These are phyloP conservation scores for Gossypium stocksii DNA, from an alignment of 345 rosid species.

Conservation along the genomic window DNA sequence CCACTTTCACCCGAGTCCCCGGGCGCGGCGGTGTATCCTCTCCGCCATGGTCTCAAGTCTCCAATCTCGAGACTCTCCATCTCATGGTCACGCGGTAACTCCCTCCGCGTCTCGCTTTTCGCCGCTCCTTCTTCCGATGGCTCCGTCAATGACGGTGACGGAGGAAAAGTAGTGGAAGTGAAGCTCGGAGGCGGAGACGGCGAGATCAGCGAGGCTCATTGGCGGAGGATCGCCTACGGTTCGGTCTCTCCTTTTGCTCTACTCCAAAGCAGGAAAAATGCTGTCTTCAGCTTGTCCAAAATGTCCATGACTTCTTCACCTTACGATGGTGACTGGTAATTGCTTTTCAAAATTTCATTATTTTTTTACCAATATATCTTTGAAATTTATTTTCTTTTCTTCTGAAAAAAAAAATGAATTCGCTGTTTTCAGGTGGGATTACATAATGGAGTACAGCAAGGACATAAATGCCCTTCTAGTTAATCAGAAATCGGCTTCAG, in stretches of 20 bases:
- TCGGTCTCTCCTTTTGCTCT: constrained; percentile 88
- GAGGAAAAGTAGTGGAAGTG: constrained; percentile 71
- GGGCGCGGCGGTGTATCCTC: constrained; percentile 45
- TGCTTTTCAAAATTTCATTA: constrained; percentile 5
- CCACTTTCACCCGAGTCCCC: constrained; percentile 30
- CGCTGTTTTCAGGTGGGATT: constrained; percentile 65
- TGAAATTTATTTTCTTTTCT: not conserved
- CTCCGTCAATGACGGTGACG: constrained; percentile 26
- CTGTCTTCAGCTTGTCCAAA: constrained; percentile 47
- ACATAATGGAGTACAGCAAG: constrained; percentile 81
- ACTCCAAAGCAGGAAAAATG: constrained; percentile 75
- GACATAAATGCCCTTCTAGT: constrained; percentile 68
- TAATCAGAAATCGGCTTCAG: constrained; percentile 29
- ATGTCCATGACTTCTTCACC: constrained; percentile 51
- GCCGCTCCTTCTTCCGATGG: constrained; percentile 23
- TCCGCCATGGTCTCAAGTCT: constrained; percentile 57
- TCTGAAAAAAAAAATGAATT: not conserved
- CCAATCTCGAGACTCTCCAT: constrained; percentile 68
- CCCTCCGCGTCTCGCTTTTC: constrained; percentile 64
- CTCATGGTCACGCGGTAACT: constrained; percentile 83
- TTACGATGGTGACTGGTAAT: constrained; percentile 67
- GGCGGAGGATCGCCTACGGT: constrained; percentile 82
- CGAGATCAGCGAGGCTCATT: constrained; percentile 49
- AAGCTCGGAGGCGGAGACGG: constrained; percentile 55
- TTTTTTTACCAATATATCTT: not conserved